phyloP scores from a whole-genome alignment of 768 basidiomycete genomes.

The Phaeotremella skinneri region DNA sequence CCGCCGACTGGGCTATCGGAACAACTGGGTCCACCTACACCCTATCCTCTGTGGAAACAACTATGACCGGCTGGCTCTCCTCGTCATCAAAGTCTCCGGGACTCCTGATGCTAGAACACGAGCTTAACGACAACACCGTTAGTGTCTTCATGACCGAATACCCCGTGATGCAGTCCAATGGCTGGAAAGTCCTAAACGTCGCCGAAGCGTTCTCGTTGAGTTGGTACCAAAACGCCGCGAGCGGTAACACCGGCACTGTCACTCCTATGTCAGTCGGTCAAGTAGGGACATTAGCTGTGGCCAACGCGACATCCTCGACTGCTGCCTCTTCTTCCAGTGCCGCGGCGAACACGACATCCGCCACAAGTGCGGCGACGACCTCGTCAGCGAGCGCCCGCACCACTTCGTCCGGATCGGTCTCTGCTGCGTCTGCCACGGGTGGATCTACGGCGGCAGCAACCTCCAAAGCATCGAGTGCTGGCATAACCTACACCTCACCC shows the following conservation, averaged over 20 bases:
- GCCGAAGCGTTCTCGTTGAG: conserved; percentile 42
- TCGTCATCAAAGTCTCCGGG: conserved; percentile 71
- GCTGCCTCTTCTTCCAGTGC: conserved; percentile 15
- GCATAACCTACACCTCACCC: conserved; percentile 2
- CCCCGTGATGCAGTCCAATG: conserved; percentile 55
- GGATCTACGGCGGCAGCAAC: conserved; percentile 16
- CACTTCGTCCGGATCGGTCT: conserved; percentile 14
- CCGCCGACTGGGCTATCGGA: conserved; percentile 71
- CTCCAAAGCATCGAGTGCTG: not conserved
- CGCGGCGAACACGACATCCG: conserved; percentile 1
- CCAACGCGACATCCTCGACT: conserved; percentile 6
- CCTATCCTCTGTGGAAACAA: conserved; percentile 55
- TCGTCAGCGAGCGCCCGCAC: conserved; percentile 9
- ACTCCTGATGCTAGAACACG: conserved; percentile 80
- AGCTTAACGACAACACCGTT: conserved; percentile 63
- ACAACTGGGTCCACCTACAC: conserved; percentile 54
- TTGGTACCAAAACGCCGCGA: conserved; percentile 51
- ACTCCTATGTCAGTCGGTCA: conserved; percentile 27
- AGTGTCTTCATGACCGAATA: conserved; percentile 60
- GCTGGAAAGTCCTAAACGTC: conserved; percentile 63
- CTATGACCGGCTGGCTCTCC: conserved; percentile 56
- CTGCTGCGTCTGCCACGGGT: conserved; percentile 11
- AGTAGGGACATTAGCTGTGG: conserved; percentile 10
- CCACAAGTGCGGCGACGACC: conserved; percentile 14
- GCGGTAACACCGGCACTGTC: conserved; percentile 26